Base-by-base conservation (phyloP, 495 filamentous ascomycete genomes). In the Entonaema liquescens region DNA sequence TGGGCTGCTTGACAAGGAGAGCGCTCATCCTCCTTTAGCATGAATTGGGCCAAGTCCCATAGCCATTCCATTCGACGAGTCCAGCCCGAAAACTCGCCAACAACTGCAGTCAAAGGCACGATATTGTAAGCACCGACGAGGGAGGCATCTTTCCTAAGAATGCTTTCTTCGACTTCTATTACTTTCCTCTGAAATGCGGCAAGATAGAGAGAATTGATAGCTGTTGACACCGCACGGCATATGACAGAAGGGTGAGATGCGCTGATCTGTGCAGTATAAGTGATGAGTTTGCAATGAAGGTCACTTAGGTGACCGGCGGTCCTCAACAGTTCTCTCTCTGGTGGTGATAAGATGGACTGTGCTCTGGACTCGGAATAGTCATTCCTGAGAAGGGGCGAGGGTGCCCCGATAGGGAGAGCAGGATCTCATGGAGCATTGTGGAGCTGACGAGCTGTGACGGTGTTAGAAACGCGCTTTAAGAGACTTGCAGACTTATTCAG, bases 361-460 rank as follows among this genome's bases (percentile, higher is more conserved):
- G 71, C 67, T 57, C 77, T 70, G 74, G 78, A 61, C 59, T 79
- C 71, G 63, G 76, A 73, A 74, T 83, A 69, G 58, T 79, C 68
- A 68, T 83, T 61, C 65, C 82, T 81, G 81, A 98, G 91, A 72
- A 98, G 88, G 50, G 93, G 89, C 60, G 95, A 98, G 26, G 90
- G 81, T 97, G 92, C 58, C 95, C 95, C 70, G 93, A 95, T 78
- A 99, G 90, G 76, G 92, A 92, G 77, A 99, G 90, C 72, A 99
- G 87, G 80, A 99, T 90, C 82, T 99, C 95, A 84, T 98, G 95
- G 76, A 98, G 91, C 95, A 98, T 98, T 79, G 78, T 85, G 71
- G 31, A 36, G 62, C 26, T 44, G 58, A 36, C 47, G 59, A 54
- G 65, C 59, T 52, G 58, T 64, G 38, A 50, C 38, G 36, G 57